These are phyloP conservation scores for Stenogyne calaminthoides DNA, from an alignment of 305 asterid genomes.

Conservation along the genomic window DNA sequence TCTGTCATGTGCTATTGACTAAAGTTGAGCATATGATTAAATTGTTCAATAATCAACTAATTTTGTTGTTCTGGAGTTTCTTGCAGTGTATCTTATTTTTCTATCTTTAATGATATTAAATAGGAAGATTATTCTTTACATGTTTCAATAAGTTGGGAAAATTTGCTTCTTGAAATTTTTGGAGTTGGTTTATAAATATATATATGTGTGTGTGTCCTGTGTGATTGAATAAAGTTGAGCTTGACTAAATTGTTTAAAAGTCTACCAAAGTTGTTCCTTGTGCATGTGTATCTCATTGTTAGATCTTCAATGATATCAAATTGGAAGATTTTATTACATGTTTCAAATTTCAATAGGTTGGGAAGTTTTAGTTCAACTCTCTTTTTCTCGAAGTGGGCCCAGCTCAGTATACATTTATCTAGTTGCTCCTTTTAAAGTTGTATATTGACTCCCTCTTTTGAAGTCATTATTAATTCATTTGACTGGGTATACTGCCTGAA, in stretches of 20 bases:
- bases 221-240: neutral
- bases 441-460: constrained; percentile 2
- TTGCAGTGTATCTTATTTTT: too few relatives aligned
- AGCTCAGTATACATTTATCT: neutral
- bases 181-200: constrained; percentile 13
- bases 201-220: too few relatives aligned
- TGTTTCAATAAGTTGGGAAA: too few relatives aligned
- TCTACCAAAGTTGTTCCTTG: neutral
- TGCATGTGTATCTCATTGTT: neutral
- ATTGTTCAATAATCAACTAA: neutral
- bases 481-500: constrained; percentile 16
- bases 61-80: neutral
- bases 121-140: too few relatives aligned
- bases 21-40: too few relatives aligned
- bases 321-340: neutral
- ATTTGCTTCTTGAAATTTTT: neutral
- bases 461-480: constrained; percentile 14
- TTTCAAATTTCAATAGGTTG: neutral
- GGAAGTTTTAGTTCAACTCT: constrained; percentile 9
- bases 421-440: neutral
- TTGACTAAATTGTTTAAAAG: neutral
- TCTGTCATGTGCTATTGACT: too few relatives aligned
- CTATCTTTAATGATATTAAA: too few relatives aligned
- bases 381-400: neutral
- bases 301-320: neutral